Evolutionary conservation across 1,284 basidiomycete species (phyloP), one percentile per base, ranked within the genome.

Genomic region (Leucoagaricus sp.): DNA sequence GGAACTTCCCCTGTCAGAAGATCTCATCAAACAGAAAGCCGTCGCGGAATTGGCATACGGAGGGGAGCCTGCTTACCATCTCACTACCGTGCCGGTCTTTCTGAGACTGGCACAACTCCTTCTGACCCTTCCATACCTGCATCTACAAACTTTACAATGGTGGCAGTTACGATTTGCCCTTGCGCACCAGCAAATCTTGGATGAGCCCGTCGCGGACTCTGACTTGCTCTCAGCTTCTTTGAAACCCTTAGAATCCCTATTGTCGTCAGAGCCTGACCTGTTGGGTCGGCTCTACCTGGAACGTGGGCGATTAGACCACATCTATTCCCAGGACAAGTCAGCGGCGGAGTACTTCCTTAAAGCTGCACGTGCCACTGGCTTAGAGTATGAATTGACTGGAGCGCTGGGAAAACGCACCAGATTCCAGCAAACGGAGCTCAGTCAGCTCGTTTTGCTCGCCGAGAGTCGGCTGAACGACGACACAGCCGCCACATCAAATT

Each of bases 11-110:
- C 65, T 80, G 29, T 75, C 78, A 13, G 78, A 85, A 41, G 80
- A 84, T 28, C 45, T 63, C 4, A 71, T 97, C 41, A 84, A 94
- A 65, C 71, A 76, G 29, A 82, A 82, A 58, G 83, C 94, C 12
- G 78, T 96, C 45, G 78, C 88, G 4, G 86, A 90, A 60, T 83
- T 99, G 44, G 87, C 94, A 0, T 85, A 85, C 59, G 85, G 86
- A 1, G 97, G 97, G 1, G 96, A 99, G 74, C 97, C 97, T 3
- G 93, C 93, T 0, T 99, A 99, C 73, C 97, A 99, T 71, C 89
- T 99, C 47, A 82, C 88, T 17, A 77, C 80, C 60, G 74, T 76
- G 42, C 82, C 95, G 1, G 73, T 85, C 26, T 86, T 96, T 65
- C 82, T 98, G 53, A 83, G 89, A 40, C 75, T 96, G 55, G 84